Conservation (phyloP, 108 stramenopile species). For the Cyclostephanos invisitatus region DNA sequence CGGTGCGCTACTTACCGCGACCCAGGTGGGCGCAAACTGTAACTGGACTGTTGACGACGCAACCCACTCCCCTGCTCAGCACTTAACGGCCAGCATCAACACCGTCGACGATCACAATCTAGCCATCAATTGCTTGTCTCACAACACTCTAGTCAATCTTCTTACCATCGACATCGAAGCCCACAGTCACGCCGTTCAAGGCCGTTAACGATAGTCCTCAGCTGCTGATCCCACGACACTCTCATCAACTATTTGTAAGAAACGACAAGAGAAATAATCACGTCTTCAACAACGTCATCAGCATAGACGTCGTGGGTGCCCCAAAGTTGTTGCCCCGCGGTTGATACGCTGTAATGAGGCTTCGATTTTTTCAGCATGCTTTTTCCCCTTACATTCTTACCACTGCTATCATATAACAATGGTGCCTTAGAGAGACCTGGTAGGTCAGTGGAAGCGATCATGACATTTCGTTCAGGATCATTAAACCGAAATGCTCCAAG, state of each 20-base stretch:
- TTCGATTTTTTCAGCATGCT: constrained; percentile 2
- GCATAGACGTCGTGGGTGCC: constrained; percentile 53
- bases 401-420: constrained; percentile 17
- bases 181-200: no score
- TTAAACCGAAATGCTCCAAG: constrained; percentile 57
- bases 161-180: no score
- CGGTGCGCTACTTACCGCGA: no score
- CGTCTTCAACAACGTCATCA: constrained; percentile 28
- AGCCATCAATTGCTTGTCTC: no score
- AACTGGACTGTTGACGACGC: no score
- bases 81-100: no score
- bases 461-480: constrained; percentile 54
- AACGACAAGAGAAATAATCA: constrained; percentile 16
- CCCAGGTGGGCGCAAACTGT: no score
- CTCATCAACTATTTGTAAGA: constrained; percentile 5
- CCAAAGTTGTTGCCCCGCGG: constrained; percentile 39
- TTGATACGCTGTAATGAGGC: constrained; percentile 51
- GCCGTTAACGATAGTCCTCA: no score
- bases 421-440: constrained; percentile 40
- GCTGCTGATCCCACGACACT: not conserved
- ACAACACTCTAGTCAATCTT: no score
- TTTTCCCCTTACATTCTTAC: constrained; percentile 17
- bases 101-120: no score
- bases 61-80: no score
- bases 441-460: constrained; percentile 63